phyloP scores from a whole-genome alignment of 1,139 yeast genomes.

The Diutina sp. region DNA sequence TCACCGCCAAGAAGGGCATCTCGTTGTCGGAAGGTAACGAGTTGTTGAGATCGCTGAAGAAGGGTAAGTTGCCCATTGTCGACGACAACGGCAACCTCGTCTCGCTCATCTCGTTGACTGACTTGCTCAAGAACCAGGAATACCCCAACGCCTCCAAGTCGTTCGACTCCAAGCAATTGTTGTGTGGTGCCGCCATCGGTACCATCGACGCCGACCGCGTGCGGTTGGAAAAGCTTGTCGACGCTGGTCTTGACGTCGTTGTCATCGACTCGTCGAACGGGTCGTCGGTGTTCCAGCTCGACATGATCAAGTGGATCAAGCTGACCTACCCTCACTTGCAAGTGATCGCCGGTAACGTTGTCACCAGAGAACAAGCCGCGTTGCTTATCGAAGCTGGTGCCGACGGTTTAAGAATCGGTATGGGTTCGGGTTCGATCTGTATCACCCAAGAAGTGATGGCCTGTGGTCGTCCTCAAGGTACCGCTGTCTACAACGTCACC shows the following conservation, averaged over 20 bases:
- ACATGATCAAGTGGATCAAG: constrained; percentile 90
- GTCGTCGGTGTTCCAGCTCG: constrained; percentile 86
- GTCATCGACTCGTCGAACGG: constrained; percentile 96
- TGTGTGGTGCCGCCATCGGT: constrained; percentile 98
- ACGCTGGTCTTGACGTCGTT: constrained; percentile 95
- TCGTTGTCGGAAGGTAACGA: constrained; percentile 79
- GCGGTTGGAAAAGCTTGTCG: constrained; percentile 75
- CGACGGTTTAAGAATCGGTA: constrained; percentile 96
- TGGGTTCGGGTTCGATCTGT: constrained; percentile 99
- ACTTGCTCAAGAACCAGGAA: constrained; percentile 88
- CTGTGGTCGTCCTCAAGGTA: constrained; percentile 99
- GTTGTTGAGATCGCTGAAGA: constrained; percentile 81
- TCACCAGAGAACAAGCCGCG: constrained; percentile 98
- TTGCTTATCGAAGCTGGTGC: constrained; percentile 91
- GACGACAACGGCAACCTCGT: constrained; percentile 67
- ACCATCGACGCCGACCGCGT: constrained; percentile 81
- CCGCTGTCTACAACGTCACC: constrained; percentile 81
- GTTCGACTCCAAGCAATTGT: constrained; percentile 81
- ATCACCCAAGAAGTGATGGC: constrained; percentile 99
- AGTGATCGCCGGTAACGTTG: constrained; percentile 97
- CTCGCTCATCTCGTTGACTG: constrained; percentile 88
- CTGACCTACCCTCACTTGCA: constrained; percentile 64
- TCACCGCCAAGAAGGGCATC: constrained; percentile 76
- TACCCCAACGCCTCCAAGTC: constrained; percentile 95
- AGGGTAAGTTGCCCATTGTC: constrained; percentile 94